Base-by-base conservation (phyloP, 495 filamentous ascomycete genomes). In the Letharia lupina region DNA sequence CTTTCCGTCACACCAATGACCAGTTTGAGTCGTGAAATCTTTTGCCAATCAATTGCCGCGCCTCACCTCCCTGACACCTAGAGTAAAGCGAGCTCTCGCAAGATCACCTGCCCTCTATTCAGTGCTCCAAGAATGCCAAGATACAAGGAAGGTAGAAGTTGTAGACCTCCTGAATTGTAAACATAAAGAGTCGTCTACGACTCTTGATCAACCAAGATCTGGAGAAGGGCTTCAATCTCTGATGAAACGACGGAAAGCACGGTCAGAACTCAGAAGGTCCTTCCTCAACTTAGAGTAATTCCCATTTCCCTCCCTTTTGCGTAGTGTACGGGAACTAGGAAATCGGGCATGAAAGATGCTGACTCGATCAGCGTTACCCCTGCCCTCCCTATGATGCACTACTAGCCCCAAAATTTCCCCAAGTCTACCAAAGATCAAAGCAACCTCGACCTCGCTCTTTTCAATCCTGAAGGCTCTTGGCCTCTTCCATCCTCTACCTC, bases 241-340 rank as follows among this genome's bases (percentile, higher is more conserved):
- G 7, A 23, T 48, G 48, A 28, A 54, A 54, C 12, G 10, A 15
- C 2, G 4, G 8, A 16, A 54, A 54, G 7, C 50, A 54, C 33
- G 28, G 28, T 54, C 50, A 11, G 10, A 28, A 28, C 7, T 54
- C 50, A 11, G 10, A 28, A 28, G n/a, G 48, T 52, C 10, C 23
- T 28, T 12, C 1, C 2, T 52, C 11, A 28, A 28, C 23, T 28
- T 39, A 39, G 37, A 39, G 37, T 12, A 44, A 11, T 44, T 44
- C 41, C 41, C 41, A 44, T 12, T 57, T 57, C 1, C 54, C 31
- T n/a, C 54, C 54, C 33, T 57, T 10, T 31, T 31, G 37, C 4
- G 31, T 57, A 57, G 54, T 23, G 7, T n/a, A 62, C 66, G 50
- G 61, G 23, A 65, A 35, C 59, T 44, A 61, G 28, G 58, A 42